Evolutionary conservation across 108 stramenopile species (phyloP).

Genomic region (Cylindrotheca fusiformis): DNA sequence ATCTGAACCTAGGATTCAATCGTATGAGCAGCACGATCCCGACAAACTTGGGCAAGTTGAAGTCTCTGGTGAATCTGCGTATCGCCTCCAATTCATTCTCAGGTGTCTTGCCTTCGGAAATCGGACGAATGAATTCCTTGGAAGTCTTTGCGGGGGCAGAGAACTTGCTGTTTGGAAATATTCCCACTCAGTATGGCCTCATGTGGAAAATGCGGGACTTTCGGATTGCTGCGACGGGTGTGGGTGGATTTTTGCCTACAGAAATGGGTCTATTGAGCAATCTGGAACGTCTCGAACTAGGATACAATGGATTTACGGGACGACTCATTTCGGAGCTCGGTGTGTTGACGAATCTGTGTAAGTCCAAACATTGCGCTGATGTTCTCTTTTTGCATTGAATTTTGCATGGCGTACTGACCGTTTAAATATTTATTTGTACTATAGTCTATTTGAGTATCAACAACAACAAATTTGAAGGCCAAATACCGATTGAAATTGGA

Average conservation of each 20-base stretch:
- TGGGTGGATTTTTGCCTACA: constrained; percentile 63
- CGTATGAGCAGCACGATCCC: constrained; percentile 47
- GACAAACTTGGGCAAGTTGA: constrained; percentile 50
- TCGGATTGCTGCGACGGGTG: constrained; percentile 41
- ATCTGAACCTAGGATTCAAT: constrained; percentile 66
- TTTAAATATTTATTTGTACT: background rate
- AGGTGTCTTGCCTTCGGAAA: constrained; percentile 58
- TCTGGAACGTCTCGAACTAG: constrained; percentile 55
- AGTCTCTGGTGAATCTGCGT: constrained; percentile 47
- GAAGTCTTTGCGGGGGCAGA: constrained; percentile 41
- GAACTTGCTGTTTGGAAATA: constrained; percentile 50
- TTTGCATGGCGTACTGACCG: background rate
- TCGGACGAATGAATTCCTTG: constrained; percentile 55
- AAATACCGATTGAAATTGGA: constrained; percentile 39
- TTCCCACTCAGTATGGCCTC: constrained; percentile 55
- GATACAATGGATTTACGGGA: constrained; percentile 51
- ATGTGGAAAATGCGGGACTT: constrained; percentile 42
- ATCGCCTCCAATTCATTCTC: constrained; percentile 58
- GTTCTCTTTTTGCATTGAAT: background rate
- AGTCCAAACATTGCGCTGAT: constrained; percentile 7
- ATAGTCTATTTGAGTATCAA: constrained; percentile 25
- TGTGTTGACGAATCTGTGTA: constrained; percentile 46
- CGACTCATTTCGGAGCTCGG: constrained; percentile 56
- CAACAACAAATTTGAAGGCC: constrained; percentile 16
- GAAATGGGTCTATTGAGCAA: constrained; percentile 60